Percentiles rank a stretch among this genome's conserved stretches.
Evolutionary conservation across 208 protist species (phyloP).

Genomic region (Crithidia bombi): DNA sequence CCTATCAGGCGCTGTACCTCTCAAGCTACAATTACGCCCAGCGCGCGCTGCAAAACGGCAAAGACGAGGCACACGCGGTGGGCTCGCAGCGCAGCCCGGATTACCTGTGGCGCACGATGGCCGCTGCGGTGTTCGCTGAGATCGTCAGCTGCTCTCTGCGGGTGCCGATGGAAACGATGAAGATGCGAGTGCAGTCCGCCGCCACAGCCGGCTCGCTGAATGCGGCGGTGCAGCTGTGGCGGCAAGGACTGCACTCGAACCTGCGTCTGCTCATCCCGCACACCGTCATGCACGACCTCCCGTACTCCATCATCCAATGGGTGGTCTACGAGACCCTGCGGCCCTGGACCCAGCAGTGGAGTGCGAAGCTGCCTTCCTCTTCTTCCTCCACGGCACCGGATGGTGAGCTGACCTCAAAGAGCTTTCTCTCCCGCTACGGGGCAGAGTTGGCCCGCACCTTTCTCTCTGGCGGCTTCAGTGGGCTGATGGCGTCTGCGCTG

Average conservation of each 20-base stretch:
- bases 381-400: background rate
- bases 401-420: background rate
- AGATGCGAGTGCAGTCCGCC: conserved; percentile 79
- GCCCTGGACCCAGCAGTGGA: conserved; percentile 50
- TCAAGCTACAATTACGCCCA: conserved; percentile 57
- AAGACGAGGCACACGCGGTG: background rate
- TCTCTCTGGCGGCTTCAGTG: conserved; percentile 79
- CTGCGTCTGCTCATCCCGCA: conserved; percentile 63
- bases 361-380: background rate
- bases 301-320: conserved; percentile 84
- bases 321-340: conserved; percentile 75
- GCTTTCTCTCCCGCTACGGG: conserved; percentile 35
- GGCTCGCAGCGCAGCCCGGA: background rate
- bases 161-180: conserved; percentile 88
- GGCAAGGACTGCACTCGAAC: conserved; percentile 46
- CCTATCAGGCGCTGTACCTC: conserved; percentile 82
- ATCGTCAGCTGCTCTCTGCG: conserved; percentile 58
- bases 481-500: conserved; percentile 60
- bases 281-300: conserved; percentile 81
- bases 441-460: conserved; percentile 55
- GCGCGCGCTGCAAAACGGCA: conserved; percentile 18
- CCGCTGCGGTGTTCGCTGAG: conserved; percentile 61
- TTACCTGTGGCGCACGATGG: conserved; percentile 46
- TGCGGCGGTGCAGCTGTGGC: conserved; percentile 54
- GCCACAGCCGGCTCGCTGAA: conserved; percentile 43